Evolutionary conservation across 202 grass and related monocot genomes (phyloP), one percentile per base, ranked within the genome.

Genomic region (Saccharum hybrid): DNA sequence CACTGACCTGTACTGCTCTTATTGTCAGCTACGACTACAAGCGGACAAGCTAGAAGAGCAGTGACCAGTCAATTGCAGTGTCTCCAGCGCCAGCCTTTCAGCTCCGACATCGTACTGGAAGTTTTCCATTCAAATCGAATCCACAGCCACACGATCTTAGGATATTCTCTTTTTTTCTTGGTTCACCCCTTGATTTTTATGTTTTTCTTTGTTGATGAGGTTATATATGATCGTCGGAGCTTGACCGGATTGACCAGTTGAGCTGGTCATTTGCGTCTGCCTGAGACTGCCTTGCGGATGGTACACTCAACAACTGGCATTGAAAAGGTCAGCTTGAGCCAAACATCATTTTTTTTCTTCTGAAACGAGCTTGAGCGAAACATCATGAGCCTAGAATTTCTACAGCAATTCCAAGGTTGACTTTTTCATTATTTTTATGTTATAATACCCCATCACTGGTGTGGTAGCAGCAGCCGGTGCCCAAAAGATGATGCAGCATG

Each of bases 31-130:
- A 57, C 45, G 16, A 12, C 72, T 4, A 22, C 64, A 69, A 34
- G 48, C 70, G 43, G 42, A 72, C 42, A 85, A 78, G 54, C 52
- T 23, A 69, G 1, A 64, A 10, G 8, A 85, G 40, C 60, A 66
- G 14, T 72, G 68, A 72, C 68, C 75, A 62, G 81, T 80, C 75
- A 79, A 66, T 51, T 31, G 12, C 45, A 66, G 33, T 36, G 42
- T 66, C 63, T 75, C 68, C n/a, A 80, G 63, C 3, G 57, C 6
- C 48, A 57, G 30, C 23, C 0, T 41, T 46, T 59, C 68, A 36
- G 66, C 42, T 69, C 26, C 63, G 40, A n/a, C 57, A 18, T 14
- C 15, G 52, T 39, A 39, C 28, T n/a, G 6, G 1, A 39, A 41
- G 49, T 41, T 64, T 70, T 76, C 22, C 0, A 14, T 45, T 21